Evolutionary conservation across 2,329 filamentous ascomycete species (phyloP).

Genomic region (Colletotrichum chrysophilum): DNA sequence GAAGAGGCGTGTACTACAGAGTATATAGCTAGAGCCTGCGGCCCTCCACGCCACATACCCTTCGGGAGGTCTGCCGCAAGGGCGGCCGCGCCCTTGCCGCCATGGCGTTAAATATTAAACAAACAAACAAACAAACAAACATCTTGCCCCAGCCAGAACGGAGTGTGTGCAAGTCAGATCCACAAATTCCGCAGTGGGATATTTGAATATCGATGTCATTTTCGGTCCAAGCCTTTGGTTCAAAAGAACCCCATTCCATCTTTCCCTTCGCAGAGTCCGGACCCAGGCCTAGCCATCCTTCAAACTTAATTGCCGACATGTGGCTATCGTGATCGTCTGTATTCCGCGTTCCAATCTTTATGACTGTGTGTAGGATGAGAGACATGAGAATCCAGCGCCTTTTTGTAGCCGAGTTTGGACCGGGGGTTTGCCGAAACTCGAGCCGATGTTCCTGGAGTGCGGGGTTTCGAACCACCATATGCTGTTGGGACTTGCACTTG

Average conservation of each 20-base stretch:
- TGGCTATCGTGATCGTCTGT: constrained; percentile 26
- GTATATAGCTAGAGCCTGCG: too few relatives aligned
- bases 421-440: background rate
- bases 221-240: constrained; percentile 69
- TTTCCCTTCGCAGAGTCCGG: constrained; percentile 49
- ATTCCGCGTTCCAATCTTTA: background rate
- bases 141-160: constrained; percentile 56
- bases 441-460: background rate
- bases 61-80: too few relatives aligned
- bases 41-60: too few relatives aligned
- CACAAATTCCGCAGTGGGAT: constrained; percentile 71
- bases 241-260: constrained; percentile 60
- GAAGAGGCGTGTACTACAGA: too few relatives aligned
- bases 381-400: background rate
- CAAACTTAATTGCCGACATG: constrained; percentile 46
- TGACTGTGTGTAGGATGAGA: background rate
- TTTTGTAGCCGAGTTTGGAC: background rate
- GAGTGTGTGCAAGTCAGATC: constrained; percentile 64
- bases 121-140: too few relatives aligned
- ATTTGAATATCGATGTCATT: constrained; percentile 69
- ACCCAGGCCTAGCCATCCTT: constrained; percentile 53
- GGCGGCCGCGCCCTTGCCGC: too few relatives aligned
- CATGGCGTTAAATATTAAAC: too few relatives aligned
- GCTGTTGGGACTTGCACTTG: background rate
- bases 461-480: background rate